These are phyloP conservation scores for Coffea eugenioides DNA, from an alignment of 257 asterid genomes.

Conservation along the genomic window DNA sequence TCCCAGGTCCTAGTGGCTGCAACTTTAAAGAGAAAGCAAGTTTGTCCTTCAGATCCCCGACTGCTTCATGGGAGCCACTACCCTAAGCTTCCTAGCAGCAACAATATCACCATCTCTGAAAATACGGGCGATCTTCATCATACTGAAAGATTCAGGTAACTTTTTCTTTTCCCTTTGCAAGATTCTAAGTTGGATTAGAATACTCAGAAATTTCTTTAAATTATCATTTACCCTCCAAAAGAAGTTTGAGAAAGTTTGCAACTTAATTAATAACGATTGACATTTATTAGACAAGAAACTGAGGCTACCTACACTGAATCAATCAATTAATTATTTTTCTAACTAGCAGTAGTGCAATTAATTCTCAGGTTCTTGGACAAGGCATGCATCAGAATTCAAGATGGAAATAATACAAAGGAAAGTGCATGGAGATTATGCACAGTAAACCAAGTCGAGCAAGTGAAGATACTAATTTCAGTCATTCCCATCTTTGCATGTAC, in stretches of 20 bases:
- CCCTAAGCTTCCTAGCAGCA: constrained; percentile 23
- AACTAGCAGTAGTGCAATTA: background rate
- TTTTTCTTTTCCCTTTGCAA: too few relatives aligned
- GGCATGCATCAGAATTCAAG: constrained; percentile 66
- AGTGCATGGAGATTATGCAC: constrained; percentile 61
- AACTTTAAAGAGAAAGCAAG: constrained; percentile 58
- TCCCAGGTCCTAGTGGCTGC: constrained; percentile 89
- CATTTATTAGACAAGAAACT: background rate
- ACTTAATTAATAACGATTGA: too few relatives aligned
- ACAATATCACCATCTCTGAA: constrained; percentile 32
- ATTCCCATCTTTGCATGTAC: constrained; percentile 91
- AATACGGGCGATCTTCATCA: constrained; percentile 35
- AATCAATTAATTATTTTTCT: background rate
- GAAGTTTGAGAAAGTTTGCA: too few relatives aligned
- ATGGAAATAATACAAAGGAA: constrained; percentile 34
- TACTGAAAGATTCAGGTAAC: constrained; percentile 67
- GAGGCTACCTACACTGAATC: background rate
- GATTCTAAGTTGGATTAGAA: background rate
- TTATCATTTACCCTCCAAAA: too few relatives aligned
- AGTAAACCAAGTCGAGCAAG: constrained; percentile 70
- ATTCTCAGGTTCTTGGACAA: constrained; percentile 76
- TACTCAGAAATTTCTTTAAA: too few relatives aligned
- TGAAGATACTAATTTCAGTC: constrained; percentile 59
- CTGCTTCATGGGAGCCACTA: constrained; percentile 53
- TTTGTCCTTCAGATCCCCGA: constrained; percentile 59